Conservation (phyloP, 106 monocot genomes). For the Acorus gramineus region DNA sequence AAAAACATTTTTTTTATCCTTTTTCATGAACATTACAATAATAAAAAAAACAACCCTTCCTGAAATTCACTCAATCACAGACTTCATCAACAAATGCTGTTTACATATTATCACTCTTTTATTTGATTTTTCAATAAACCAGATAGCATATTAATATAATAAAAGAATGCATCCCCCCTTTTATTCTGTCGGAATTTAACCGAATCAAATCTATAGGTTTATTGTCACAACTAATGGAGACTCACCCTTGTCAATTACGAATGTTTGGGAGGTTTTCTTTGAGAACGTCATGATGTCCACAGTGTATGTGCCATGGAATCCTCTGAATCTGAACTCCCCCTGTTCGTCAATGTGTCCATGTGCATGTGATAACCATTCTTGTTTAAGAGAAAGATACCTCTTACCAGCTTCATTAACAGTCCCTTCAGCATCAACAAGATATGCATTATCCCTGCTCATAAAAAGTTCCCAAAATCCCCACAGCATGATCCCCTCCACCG, state of each 20-base stretch:
- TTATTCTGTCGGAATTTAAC: too few species aligned
- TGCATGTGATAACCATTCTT: slow-evolving; percentile 74
- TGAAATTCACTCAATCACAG: too few species aligned
- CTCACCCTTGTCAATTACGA: slow-evolving; percentile 43
- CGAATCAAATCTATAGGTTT: slow-evolving; percentile 9
- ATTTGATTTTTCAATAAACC: too few species aligned
- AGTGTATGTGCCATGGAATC: slow-evolving; percentile 60
- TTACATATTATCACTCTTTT: too few species aligned
- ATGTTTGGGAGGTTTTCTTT: slow-evolving; percentile 31
- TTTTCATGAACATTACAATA: too few species aligned
- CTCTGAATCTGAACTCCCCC: slow-evolving; percentile 68
- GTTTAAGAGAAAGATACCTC: slow-evolving; percentile 48
- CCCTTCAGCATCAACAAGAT: slow-evolving; percentile 78
- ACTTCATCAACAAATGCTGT: too few species aligned
- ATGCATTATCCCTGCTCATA: slow-evolving; percentile 47
- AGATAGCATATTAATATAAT: too few species aligned
- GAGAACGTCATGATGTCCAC: slow-evolving; percentile 38
- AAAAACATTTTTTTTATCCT: too few species aligned
- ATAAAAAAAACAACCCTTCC: too few species aligned
- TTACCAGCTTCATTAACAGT: slow-evolving; percentile 75
- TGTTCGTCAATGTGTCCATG: slow-evolving; percentile 36
- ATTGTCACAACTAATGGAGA: slow-evolving; percentile 40
- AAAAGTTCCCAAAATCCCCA: slow-evolving; percentile 89
- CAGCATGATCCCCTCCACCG: slow-evolving; percentile 72
- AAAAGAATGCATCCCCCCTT: too few species aligned